Base-by-base conservation (phyloP, 805 yeast genomes). In the Yarrowia divulgata region DNA sequence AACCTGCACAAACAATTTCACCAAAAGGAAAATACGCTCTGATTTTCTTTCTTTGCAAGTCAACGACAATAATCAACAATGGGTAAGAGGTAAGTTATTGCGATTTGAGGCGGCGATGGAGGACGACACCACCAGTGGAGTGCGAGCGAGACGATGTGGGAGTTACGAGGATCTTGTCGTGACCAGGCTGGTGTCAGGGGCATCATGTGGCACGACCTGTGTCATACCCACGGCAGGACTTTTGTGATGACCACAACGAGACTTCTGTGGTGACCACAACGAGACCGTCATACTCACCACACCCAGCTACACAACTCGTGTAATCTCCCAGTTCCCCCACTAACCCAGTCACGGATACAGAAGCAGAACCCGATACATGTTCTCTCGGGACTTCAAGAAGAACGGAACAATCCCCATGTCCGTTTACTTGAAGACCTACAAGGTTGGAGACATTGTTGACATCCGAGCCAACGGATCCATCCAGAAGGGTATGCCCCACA, bases 401-500 rank as follows among this genome's bases (percentile, higher is more conserved):
- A 97, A 94, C 86, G 99, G 99, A 84, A 84, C 89, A 79, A 87
- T 93, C 81, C 88, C 97, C 76, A 86, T 95, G 88, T 91, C 98
- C 77, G 91, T 97, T 82, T 95, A 94, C 95, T 85, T 95, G 87
- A 93, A 91, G 90, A 85, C 88, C 82, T 95, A 95, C 97, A 93
- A 88, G 85, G 98, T 95, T 80, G 99, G 99, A 81, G 99, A 95
- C 85, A 94, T 95, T 79, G 99, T 95, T 81, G 99, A 95, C 85
- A 93, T 95, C 88, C 94, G 91, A 87, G 99, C 96, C 84, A 95
- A 95, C 84, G 97, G 97, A 88, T 88, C 99, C 77, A 87, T 93
- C 88, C 98, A 95, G 84, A 93, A 94, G 90, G 98, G 98, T 91
- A 92, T 95, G 97, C 99, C 99, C 84, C 97, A 92, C 93, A 95